Percentiles rank a stretch among this genome's conserved stretches.
Conservation (phyloP, 163 green algal genomes). For the Scenedesmus sp. region DNA sequence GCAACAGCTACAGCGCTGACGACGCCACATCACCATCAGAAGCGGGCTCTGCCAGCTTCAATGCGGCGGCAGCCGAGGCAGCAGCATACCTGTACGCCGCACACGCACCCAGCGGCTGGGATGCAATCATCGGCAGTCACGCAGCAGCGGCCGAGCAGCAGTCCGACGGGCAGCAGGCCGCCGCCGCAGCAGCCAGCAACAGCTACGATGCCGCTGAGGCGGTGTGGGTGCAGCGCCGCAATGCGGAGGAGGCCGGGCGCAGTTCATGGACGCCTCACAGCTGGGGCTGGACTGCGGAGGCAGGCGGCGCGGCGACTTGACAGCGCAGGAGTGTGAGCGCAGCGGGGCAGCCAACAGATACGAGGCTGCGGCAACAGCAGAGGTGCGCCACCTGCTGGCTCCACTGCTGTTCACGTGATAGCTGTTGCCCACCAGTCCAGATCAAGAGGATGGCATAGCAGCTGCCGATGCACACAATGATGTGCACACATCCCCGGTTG, state of each 20-base stretch:
- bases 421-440: too few species aligned
- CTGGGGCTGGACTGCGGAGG: constrained; percentile 21
- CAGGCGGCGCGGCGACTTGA: too few species aligned
- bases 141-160: not conserved
- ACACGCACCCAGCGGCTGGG: not conserved
- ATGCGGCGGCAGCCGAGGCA: constrained; percentile 14
- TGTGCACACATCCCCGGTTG: not conserved
- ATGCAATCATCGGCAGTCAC: not conserved
- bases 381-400: not conserved
- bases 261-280: not conserved
- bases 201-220: constrained; percentile 11
- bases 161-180: not conserved
- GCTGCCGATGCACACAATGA: not conserved
- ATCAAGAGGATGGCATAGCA: too few species aligned
- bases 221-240: not conserved
- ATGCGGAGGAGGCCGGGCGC: constrained; percentile 33
- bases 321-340: constrained; percentile 18
- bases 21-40: not conserved
- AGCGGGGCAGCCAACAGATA: constrained; percentile 37
- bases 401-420: not conserved
- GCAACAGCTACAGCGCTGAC: constrained; percentile 36
- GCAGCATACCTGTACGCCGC: constrained; percentile 14
- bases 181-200: constrained; percentile 4
- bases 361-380: not conserved
- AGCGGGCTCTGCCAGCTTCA: not conserved